A percentile compares a stretch with the other conserved stretches of the same genome.
These are phyloP conservation scores for Suhomyces taliae DNA, from an alignment of 1,139 yeast species.

Conservation along the genomic window DNA sequence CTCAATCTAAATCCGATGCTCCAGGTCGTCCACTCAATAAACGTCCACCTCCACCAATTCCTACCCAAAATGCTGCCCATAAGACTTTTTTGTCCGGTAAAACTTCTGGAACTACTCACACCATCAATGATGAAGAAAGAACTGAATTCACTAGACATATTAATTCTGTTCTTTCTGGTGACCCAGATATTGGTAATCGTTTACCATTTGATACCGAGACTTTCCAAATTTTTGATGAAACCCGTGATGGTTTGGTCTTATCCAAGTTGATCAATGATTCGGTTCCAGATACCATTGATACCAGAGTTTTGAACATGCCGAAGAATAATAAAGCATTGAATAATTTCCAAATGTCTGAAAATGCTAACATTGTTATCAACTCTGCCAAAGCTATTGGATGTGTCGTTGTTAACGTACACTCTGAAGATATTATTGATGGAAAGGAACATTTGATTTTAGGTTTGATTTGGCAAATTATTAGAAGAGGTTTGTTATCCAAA, in stretches of 20 bases:
- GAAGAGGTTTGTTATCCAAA: slow-evolving; percentile 91
- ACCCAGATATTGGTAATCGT: slow-evolving; percentile 77
- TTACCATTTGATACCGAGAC: slow-evolving; percentile 93
- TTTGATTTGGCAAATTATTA: slow-evolving; percentile 95
- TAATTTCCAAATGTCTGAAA: slow-evolving; percentile 94
- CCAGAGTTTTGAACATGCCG: slow-evolving; percentile 91
- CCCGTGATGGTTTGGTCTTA: slow-evolving; percentile 90
- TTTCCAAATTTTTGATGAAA: slow-evolving; percentile 94
- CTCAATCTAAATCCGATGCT: slow-evolving; percentile 23
- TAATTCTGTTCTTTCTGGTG: slow-evolving; percentile 90
- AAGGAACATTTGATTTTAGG: slow-evolving; percentile 95
- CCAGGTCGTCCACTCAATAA: slow-evolving; percentile 16
- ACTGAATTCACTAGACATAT: slow-evolving; percentile 94
- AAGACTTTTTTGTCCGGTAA: slow-evolving; percentile 80
- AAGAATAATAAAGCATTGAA: slow-evolving; percentile 74
- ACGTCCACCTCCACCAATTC: slow-evolving; percentile 35
- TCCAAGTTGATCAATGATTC: slow-evolving; percentile 95
- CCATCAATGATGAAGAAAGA: slow-evolving; percentile 96
- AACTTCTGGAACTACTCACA: slow-evolving; percentile 91
- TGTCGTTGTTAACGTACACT: slow-evolving; percentile 94
- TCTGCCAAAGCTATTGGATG: slow-evolving; percentile 99
- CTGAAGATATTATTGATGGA: slow-evolving; percentile 96
- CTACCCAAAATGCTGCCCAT: slow-evolving; percentile 54
- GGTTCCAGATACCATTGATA: slow-evolving; percentile 97
- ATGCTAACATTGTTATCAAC: slow-evolving; percentile 94